Evolutionary conservation across 2,329 filamentous ascomycete species (phyloP), one percentile per base, ranked within the genome.

Genomic region (Ceratocystis cacaofunesta): DNA sequence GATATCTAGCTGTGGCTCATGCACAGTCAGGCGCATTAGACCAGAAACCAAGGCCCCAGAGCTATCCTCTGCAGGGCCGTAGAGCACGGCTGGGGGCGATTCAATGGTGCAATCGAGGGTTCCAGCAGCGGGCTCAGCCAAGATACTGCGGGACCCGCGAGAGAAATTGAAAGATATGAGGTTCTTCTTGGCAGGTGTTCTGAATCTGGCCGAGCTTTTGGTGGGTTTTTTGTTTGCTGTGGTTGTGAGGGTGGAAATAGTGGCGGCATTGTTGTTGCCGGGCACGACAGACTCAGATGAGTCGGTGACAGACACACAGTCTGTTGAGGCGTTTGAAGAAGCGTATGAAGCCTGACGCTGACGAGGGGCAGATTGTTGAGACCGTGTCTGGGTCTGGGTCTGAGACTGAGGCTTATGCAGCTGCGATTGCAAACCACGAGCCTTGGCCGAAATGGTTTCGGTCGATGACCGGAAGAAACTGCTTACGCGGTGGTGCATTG

Each of bases 31-130:
- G 70, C 86, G 84, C 70, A 97, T 78, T 73, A 90, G 88, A 36
- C 91, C 91, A 0, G 90, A 95, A 62, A 96, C 83, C 67, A 96
- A 78, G 5, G 91, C 90, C 66, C 92, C 92, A 2, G 87, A 88
- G 70, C 91, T 96, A 69, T 83, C 81, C 68, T 85, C 81, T 0
- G 89, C 80, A 28, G 82, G 79, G 68, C 91, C 91, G 72, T 94
- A 89, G 76, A 96, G 87, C 58, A 96, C 83, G 19, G 92, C 80
- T 2, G 92, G 92, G 1, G 91, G 90, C 12, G 89, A 95, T 78
- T 96, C 92, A 69, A 96, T 87, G 70, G 77, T 79, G 78, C 80
- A 83, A 67, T 78, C 75, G 19, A 85, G 71, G 1, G 75, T 70
- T 8, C 78, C 77, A 66, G 76, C 75, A 1, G 75, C 71, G 64